A percentile compares a stretch with the other conserved stretches of the same genome.
These are phyloP conservation scores for Beauveria pseudobassiana DNA, from an alignment of 2,329 filamentous ascomycete species.

Conservation along the genomic window DNA sequence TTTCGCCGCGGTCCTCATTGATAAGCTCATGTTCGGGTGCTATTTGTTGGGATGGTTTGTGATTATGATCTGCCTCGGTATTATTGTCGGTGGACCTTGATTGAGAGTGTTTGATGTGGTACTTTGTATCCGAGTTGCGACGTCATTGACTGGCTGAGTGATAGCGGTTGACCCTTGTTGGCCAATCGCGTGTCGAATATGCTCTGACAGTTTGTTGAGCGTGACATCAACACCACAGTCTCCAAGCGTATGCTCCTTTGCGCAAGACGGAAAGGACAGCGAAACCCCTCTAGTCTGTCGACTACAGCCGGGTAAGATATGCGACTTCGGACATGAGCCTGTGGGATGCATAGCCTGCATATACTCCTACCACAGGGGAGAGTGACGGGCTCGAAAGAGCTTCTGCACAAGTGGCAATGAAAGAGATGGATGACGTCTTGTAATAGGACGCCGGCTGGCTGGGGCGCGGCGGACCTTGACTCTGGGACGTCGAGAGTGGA, in stretches of 20 bases:
- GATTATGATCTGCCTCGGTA: background rate
- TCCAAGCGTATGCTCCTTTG: constrained; percentile 62
- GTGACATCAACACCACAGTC: constrained; percentile 75
- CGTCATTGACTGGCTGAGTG: background rate
- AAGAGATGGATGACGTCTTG: constrained; percentile 51
- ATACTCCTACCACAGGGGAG: constrained; percentile 76
- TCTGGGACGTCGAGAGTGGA: background rate
- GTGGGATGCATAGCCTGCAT: constrained; percentile 68
- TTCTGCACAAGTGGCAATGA: constrained; percentile 68
- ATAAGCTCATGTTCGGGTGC: background rate
- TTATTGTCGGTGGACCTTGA: background rate
- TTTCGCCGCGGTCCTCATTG: background rate
- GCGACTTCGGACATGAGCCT: constrained; percentile 54
- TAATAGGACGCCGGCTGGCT: background rate
- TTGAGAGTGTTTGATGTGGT: background rate
- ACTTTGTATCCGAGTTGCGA: background rate
- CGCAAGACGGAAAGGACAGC: constrained; percentile 63
- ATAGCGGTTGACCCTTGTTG: background rate
- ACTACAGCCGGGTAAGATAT: constrained; percentile 71
- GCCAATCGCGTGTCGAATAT: constrained; percentile 46
- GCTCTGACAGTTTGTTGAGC: constrained; percentile 61
- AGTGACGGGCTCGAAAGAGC: constrained; percentile 60
- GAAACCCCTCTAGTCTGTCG: constrained; percentile 60
- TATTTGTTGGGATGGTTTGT: background rate
- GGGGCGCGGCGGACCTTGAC: background rate